Conservation (phyloP, 768 basidiomycete species). For the Gloeostereum incarnatum region DNA sequence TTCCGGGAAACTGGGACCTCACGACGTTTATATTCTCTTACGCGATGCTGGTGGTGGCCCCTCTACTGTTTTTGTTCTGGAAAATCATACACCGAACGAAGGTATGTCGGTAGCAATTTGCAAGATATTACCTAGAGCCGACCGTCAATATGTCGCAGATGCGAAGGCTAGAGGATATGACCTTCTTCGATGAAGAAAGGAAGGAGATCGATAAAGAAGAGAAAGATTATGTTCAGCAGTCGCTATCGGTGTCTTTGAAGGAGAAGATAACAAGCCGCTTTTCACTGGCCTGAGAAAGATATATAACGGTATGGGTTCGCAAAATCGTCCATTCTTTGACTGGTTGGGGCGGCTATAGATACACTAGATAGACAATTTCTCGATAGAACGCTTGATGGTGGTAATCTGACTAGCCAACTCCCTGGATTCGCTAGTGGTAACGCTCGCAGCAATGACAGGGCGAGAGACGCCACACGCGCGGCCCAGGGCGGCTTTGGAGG, state of each 20-base stretch:
- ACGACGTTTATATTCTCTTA: conserved; percentile 43
- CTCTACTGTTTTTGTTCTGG: conserved; percentile 34
- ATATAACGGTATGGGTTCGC: no score
- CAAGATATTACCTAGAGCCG: neutral
- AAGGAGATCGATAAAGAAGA: conserved; percentile 34
- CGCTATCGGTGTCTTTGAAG: no score
- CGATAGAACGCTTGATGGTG: conserved; percentile 75
- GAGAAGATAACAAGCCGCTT: no score
- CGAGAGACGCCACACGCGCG: conserved; percentile 93
- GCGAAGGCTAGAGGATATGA: conserved; percentile 25
- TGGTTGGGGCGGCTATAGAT: no score
- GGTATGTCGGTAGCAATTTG: conserved; percentile 16
- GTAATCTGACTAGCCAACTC: conserved; percentile 87
- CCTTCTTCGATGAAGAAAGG: conserved; percentile 38
- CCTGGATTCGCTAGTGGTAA: conserved; percentile 93
- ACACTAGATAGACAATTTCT: conserved; percentile 46
- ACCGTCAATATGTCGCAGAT: no score
- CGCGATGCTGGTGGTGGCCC: conserved; percentile 31
- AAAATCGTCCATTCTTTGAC: no score
- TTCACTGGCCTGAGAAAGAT: no score
- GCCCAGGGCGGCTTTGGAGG: conserved; percentile 91
- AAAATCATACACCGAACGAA: conserved; percentile 30
- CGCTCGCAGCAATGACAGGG: conserved; percentile 90
- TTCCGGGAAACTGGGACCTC: conserved; percentile 38
- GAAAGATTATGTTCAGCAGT: no score